Evolutionary conservation across 1,139 yeast species (phyloP).

Genomic region (Saccharomyces hybrid): DNA sequence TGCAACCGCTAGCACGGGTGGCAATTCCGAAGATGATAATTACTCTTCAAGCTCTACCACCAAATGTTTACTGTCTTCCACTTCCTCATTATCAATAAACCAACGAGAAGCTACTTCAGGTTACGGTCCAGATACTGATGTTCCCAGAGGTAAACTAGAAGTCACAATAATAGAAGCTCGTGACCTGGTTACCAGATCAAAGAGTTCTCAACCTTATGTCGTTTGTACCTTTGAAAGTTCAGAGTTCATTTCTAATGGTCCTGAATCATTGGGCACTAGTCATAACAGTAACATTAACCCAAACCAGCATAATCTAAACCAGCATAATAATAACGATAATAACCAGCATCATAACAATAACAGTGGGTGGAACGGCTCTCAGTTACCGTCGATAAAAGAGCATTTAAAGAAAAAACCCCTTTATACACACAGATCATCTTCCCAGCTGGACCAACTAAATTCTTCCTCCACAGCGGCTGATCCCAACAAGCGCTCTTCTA

Average conservation of each 20-base stretch:
- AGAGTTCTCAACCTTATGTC: conserved; percentile 70
- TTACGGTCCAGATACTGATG: conserved; percentile 29
- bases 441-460: conserved; percentile 42
- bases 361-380: conserved; percentile 24
- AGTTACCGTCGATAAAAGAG: conserved; percentile 21
- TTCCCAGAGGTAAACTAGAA: conserved; percentile 74
- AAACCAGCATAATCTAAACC: conserved; percentile 24
- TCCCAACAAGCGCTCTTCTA: neutral
- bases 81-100: neutral
- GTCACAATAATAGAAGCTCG: conserved; percentile 77
- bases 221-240: conserved; percentile 91
- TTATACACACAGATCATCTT: conserved; percentile 60
- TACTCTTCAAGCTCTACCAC: conserved; percentile 4
- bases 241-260: conserved; percentile 80
- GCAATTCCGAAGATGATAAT: conserved; percentile 6
- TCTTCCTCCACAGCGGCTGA: neutral
- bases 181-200: conserved; percentile 48
- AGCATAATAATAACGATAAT: conserved; percentile 20
- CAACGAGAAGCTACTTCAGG: neutral
- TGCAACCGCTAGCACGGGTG: neutral
- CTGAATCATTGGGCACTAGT: conserved; percentile 49
- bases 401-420: conserved; percentile 37
- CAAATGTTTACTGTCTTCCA: neutral
- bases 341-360: conserved; percentile 19
- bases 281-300: conserved; percentile 19